These are phyloP conservation scores for Persicaria maculosa DNA, from an alignment of 148 eudicot genomes.

Conservation along the genomic window DNA sequence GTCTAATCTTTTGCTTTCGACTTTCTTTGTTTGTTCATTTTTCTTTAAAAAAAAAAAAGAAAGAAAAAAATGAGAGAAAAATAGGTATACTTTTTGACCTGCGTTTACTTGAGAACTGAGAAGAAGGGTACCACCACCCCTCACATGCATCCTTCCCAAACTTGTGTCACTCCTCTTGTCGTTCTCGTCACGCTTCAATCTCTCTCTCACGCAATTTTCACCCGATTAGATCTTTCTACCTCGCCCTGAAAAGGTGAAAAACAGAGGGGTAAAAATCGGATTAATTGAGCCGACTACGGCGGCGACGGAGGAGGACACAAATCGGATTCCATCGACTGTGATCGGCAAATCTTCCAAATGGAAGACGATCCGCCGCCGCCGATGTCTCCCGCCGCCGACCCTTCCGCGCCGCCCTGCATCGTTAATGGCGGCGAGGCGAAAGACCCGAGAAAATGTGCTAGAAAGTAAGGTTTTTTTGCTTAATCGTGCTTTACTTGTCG, in stretches of 20 bases:
- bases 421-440: not conserved
- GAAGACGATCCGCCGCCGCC: conserved; percentile 1
- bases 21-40: too few relatives aligned
- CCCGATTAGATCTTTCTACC: not conserved
- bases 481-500: not conserved
- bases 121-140: not conserved
- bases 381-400: not conserved
- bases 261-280: not conserved
- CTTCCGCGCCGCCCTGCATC: not conserved
- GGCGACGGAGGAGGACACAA: not conserved
- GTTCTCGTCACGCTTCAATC: not conserved
- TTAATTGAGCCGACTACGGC: not conserved
- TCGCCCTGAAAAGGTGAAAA: not conserved
- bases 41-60: too few relatives aligned
- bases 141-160: not conserved
- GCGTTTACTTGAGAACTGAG: too few relatives aligned
- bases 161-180: not conserved
- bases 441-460: conserved; percentile 9
- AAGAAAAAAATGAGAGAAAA: too few relatives aligned
- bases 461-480: not conserved
- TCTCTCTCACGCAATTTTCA: not conserved
- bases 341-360: not conserved
- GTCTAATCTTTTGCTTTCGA: too few relatives aligned
- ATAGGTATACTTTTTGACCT: too few relatives aligned
- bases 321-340: not conserved